These are phyloP conservation scores for Mediolabrus comicus DNA, from an alignment of 108 stramenopile genomes.

Conservation along the genomic window DNA sequence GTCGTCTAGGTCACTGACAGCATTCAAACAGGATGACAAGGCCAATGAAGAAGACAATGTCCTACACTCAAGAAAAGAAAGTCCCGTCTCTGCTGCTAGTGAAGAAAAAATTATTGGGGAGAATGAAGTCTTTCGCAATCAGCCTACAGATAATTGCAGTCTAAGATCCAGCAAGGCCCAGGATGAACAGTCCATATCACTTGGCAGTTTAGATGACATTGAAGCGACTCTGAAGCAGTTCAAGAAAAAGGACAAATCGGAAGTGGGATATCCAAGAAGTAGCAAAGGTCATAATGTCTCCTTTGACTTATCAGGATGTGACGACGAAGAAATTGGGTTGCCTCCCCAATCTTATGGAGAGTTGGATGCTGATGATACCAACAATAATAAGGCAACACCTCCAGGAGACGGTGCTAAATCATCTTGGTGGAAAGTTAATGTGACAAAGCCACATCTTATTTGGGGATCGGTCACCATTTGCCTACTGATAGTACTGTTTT, in stretches of 20 bases:
- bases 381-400: background rate
- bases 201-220: conserved; percentile 8
- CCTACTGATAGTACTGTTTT: background rate
- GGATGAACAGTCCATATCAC: background rate
- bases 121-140: background rate
- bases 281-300: background rate
- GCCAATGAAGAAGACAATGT: background rate
- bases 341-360: background rate
- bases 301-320: background rate
- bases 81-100: conserved; percentile 1
- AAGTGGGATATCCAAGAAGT: background rate
- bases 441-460: background rate
- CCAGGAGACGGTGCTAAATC: background rate
- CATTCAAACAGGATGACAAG: background rate
- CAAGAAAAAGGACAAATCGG: background rate
- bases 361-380: background rate
- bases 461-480: background rate
- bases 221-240: background rate
- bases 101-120: background rate
- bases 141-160: background rate
- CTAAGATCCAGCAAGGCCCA: background rate
- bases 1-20: conserved; percentile 4
- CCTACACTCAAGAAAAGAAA: background rate
- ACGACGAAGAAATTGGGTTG: background rate
- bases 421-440: background rate